Evolutionary conservation across 441 rosid genomes (phyloP).

Genomic region (Erodium moschatum): DNA sequence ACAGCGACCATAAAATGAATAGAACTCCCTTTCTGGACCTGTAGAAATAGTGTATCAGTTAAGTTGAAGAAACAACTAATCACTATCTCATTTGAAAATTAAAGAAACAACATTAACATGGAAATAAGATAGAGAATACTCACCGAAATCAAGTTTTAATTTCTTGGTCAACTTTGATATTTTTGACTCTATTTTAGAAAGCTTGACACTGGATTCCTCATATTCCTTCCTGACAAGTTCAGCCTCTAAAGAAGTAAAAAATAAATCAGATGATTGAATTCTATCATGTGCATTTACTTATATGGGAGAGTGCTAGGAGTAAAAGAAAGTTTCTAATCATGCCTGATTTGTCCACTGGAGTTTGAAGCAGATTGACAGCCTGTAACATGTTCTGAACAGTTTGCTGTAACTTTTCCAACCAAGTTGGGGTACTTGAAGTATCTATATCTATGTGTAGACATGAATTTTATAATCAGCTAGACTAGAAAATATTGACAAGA

Average conservation of each 20-base stretch:
- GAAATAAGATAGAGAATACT: constrained; percentile 16
- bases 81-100: neutral
- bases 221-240: constrained; percentile 75
- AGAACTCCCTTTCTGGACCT: constrained; percentile 93
- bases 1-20: constrained; percentile 65
- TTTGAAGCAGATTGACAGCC: constrained; percentile 48
- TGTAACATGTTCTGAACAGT: constrained; percentile 53
- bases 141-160: constrained; percentile 82
- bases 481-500: neutral
- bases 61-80: neutral
- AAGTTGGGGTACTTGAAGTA: constrained; percentile 38
- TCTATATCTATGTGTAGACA: constrained; percentile 34
- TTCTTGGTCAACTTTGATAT: constrained; percentile 71
- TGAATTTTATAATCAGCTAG: neutral
- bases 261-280: neutral
- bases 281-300: neutral
- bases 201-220: constrained; percentile 63
- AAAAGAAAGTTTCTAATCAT: neutral
- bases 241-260: constrained; percentile 49
- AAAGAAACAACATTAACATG: neutral
- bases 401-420: constrained; percentile 84
- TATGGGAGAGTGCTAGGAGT: neutral
- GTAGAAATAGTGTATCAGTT: constrained; percentile 18
- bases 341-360: constrained; percentile 82
- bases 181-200: constrained; percentile 77